Conservation (phyloP, 2,329 filamentous ascomycete species). For the Dendrostoma leiphaemia region DNA sequence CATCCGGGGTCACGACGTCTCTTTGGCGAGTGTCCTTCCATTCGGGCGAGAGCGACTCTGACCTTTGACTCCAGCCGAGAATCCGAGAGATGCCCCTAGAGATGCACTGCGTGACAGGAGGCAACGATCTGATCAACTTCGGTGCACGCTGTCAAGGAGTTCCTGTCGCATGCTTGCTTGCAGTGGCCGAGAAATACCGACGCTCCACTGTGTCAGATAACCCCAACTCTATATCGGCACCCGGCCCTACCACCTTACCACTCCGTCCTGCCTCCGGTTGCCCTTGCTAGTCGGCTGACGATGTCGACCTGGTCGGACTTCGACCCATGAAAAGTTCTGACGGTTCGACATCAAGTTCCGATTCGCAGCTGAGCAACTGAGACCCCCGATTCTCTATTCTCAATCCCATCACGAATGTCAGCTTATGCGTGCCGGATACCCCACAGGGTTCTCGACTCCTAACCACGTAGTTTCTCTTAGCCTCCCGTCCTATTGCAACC, state of each 20-base stretch:
- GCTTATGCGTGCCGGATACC: slow-evolving; percentile 9
- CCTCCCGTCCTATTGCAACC: background rate
- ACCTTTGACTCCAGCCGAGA: no score
- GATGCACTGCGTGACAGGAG: no score
- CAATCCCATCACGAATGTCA: background rate
- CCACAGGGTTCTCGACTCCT: slow-evolving; percentile 14
- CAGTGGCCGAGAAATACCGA: background rate
- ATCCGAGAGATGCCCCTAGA: no score
- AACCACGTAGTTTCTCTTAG: slow-evolving; percentile 8
- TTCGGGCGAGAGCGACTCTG: background rate
- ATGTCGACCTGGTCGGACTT: background rate
- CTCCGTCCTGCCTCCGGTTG: background rate
- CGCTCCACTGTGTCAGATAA: background rate
- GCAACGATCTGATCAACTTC: no score
- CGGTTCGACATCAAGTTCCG: background rate
- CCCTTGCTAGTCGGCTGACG: no score
- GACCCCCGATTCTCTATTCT: slow-evolving; percentile 8
- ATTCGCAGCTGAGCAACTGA: slow-evolving; percentile 12
- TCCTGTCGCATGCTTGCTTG: background rate
- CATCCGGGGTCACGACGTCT: background rate
- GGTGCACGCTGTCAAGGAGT: no score
- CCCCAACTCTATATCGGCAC: background rate
- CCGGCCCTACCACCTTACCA: background rate
- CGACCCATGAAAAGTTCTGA: background rate
- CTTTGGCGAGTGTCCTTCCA: no score